Conservation (phyloP, 345 rosid genomes). For the Geranium brycei region DNA sequence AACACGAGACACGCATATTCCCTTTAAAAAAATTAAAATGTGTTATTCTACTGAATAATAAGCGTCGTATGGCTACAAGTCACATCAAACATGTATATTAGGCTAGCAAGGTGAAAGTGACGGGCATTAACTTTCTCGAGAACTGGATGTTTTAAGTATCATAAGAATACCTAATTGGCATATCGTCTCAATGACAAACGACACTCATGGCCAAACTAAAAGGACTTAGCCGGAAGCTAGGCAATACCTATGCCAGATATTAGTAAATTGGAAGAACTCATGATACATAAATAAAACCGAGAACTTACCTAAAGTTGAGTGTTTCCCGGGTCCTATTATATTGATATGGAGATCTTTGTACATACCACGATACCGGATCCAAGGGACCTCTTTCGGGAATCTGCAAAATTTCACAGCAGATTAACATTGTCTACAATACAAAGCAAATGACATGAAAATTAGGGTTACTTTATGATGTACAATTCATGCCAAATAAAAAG, state of each 20-base stretch:
- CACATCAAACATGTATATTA: no score
- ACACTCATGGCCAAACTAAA: background rate
- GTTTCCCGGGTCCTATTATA: slow-evolving; percentile 72
- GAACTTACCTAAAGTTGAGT: slow-evolving; percentile 42
- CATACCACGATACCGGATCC: slow-evolving; percentile 61
- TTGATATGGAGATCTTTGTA: slow-evolving; percentile 53
- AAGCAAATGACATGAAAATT: background rate
- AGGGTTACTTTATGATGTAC: no score
- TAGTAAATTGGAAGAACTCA: background rate
- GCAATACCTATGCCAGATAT: background rate
- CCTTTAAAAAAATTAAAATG: no score
- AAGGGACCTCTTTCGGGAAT: slow-evolving; percentile 67
- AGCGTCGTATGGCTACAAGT: background rate
- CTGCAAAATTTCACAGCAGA: slow-evolving; percentile 23
- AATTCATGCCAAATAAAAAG: no score
- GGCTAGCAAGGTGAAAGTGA: no score
- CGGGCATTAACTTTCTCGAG: no score
- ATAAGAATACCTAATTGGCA: no score
- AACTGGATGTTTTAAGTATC: no score
- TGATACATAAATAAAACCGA: background rate
- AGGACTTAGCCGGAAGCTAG: background rate
- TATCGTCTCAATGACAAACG: no score
- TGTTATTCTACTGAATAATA: background rate
- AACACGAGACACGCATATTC: background rate
- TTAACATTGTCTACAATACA: background rate